phyloP scores from a whole-genome alignment of 768 basidiomycete species.

The Suillus sp. region DNA sequence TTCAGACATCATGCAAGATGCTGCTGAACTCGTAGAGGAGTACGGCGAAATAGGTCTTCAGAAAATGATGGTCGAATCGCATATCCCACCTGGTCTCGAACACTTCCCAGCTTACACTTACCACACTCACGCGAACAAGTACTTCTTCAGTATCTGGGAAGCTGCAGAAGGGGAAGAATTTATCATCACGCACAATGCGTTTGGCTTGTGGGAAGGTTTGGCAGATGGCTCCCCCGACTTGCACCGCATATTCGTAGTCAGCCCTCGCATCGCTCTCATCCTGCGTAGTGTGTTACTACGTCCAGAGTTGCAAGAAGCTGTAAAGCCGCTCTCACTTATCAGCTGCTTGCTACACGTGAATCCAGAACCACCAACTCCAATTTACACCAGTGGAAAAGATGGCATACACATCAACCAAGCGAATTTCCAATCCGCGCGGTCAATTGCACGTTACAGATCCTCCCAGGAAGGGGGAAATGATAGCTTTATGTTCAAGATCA shows the following conservation, averaged over 20 bases:
- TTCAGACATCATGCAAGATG: background rate
- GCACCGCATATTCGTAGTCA: slow-evolving; percentile 38
- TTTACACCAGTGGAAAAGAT: background rate
- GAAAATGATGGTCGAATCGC: background rate
- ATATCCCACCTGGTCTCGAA: slow-evolving; percentile 17
- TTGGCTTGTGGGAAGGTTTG: slow-evolving; percentile 39
- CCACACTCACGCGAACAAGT: slow-evolving; percentile 26
- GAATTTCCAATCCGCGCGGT: background rate
- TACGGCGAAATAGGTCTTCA: slow-evolving; percentile 1
- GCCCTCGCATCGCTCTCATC: slow-evolving; percentile 37
- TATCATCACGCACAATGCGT: slow-evolving; percentile 34
- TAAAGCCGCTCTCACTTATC: background rate
- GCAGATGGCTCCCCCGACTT: slow-evolving; percentile 22
- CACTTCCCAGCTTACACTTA: slow-evolving; percentile 29
- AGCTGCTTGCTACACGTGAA: background rate
- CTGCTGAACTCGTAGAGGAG: background rate
- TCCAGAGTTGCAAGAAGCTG: background rate
- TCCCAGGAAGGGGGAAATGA: slow-evolving; percentile 25
- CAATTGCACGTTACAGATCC: slow-evolving; percentile 5
- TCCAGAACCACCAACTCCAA: background rate
- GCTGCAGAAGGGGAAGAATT: slow-evolving; percentile 38
- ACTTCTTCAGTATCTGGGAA: slow-evolving; percentile 25
- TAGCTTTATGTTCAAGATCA: slow-evolving; percentile 33
- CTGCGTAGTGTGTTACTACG: slow-evolving; percentile 25
- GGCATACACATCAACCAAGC: background rate